These are phyloP conservation scores for Podila horticola DNA, from an alignment of 192 early-diverging fungal species.

Conservation along the genomic window DNA sequence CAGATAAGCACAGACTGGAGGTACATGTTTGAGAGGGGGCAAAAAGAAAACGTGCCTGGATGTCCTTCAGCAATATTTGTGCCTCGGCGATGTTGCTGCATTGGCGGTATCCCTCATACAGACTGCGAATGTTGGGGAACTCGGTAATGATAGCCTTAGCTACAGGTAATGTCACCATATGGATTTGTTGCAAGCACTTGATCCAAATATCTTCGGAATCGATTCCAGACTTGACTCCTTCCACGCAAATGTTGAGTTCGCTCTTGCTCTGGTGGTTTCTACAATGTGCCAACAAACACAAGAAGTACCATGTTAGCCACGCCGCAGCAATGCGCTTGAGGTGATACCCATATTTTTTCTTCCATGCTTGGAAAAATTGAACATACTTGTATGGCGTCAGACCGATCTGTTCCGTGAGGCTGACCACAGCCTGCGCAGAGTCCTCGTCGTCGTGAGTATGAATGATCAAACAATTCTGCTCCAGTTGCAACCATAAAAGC, in stretches of 20 bases:
- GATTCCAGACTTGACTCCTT: conserved; percentile 40
- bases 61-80: conserved; percentile 40
- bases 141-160: conserved; percentile 48
- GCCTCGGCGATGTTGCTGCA: conserved; percentile 18
- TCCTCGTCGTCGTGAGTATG: conserved; percentile 46
- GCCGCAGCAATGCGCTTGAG: background rate
- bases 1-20: background rate
- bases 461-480: conserved; percentile 48
- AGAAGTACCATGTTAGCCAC: background rate
- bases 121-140: conserved; percentile 47
- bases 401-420: conserved; percentile 52
- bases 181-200: conserved; percentile 57
- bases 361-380: background rate
- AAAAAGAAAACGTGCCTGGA: conserved; percentile 36
- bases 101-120: conserved; percentile 50
- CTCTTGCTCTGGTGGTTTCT: conserved; percentile 6
- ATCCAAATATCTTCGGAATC: conserved; percentile 49
- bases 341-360: background rate
- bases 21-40: background rate
- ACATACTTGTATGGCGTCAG: conserved; percentile 50
- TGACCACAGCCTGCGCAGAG: conserved; percentile 34
- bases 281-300: background rate
- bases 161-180: conserved; percentile 46
- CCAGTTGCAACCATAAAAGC: conserved; percentile 47
- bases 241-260: conserved; percentile 24